phyloP scores from a whole-genome alignment of 768 basidiomycete species.

The Phallus indusiatus region DNA sequence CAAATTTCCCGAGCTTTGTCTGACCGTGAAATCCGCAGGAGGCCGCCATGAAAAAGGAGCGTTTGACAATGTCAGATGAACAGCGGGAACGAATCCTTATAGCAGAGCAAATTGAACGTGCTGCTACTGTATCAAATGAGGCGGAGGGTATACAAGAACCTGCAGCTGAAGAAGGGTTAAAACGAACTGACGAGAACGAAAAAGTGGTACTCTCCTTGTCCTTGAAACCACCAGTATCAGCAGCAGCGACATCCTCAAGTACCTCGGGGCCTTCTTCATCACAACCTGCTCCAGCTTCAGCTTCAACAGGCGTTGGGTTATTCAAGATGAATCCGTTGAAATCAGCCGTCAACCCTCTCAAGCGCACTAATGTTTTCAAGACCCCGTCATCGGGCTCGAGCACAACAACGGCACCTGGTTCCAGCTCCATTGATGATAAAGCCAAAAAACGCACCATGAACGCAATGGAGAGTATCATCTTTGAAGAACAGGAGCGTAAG shows the following conservation, averaged over 20 bases:
- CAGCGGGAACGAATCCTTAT: conserved; percentile 86
- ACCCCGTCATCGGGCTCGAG: conserved; percentile 25
- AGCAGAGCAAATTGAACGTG: conserved; percentile 89
- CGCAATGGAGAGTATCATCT: conserved; percentile 76
- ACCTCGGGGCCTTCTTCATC: conserved; percentile 21
- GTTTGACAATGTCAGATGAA: conserved; percentile 86
- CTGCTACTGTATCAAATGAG: conserved; percentile 38
- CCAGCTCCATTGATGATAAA: conserved; percentile 24
- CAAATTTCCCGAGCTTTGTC: background rate
- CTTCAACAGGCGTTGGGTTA: conserved; percentile 19
- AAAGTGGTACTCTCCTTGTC: conserved; percentile 71
- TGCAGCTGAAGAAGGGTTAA: conserved; percentile 47
- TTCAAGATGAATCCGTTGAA: conserved; percentile 48
- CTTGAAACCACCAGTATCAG: conserved; percentile 35
- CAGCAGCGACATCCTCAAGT: conserved; percentile 20
- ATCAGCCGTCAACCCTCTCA: conserved; percentile 46
- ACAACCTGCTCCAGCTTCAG: conserved; percentile 56
- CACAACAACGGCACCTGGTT: conserved; percentile 17
- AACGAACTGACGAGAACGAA: conserved; percentile 61
- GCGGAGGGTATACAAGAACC: conserved; percentile 23
- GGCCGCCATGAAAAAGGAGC: conserved; percentile 84
- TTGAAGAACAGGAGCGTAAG: conserved; percentile 89
- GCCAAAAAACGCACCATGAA: conserved; percentile 48
- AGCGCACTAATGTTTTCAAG: conserved; percentile 71
- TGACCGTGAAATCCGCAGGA: conserved; percentile 35